Evolutionary conservation across 129 eudicot genomes (phyloP).

Genomic region (Dittrichia graveolens): DNA sequence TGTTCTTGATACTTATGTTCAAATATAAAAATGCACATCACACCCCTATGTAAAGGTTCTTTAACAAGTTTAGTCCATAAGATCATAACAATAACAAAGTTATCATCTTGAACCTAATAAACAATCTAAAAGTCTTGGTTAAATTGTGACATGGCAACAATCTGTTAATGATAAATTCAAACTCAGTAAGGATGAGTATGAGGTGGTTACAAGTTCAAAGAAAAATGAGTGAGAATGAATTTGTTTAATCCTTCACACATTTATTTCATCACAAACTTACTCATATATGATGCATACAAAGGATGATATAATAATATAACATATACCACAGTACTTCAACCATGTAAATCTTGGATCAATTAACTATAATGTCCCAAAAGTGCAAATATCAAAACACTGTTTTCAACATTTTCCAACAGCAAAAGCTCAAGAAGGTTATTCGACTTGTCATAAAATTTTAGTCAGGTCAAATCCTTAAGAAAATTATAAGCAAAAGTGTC

Average conservation of each 20-base stretch:
- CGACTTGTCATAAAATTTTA: neutral
- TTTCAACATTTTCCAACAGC: neutral
- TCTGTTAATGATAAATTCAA: neutral
- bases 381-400: neutral
- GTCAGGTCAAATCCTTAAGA: too few relatives aligned
- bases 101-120: constrained; percentile 21
- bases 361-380: constrained; percentile 13
- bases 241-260: neutral
- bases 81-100: constrained; percentile 23
- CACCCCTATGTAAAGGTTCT: neutral
- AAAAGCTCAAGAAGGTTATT: constrained; percentile 9
- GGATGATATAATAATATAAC: neutral
- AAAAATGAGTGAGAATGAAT: neutral
- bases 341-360: neutral
- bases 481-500: too few relatives aligned
- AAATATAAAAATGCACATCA: neutral
- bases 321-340: neutral
- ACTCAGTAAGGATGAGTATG: neutral
- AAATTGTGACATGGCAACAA: neutral
- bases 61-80: constrained; percentile 12
- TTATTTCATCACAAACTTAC: constrained; percentile 7
- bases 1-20: constrained; percentile 6
- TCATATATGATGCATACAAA: neutral
- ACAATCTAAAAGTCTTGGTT: constrained; percentile 3
- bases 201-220: too few relatives aligned